A percentile compares a stretch with the other conserved stretches of the same genome.
Evolutionary conservation across 129 eudicot genomes (phyloP).

Genomic region (Flaveria trinervia): DNA sequence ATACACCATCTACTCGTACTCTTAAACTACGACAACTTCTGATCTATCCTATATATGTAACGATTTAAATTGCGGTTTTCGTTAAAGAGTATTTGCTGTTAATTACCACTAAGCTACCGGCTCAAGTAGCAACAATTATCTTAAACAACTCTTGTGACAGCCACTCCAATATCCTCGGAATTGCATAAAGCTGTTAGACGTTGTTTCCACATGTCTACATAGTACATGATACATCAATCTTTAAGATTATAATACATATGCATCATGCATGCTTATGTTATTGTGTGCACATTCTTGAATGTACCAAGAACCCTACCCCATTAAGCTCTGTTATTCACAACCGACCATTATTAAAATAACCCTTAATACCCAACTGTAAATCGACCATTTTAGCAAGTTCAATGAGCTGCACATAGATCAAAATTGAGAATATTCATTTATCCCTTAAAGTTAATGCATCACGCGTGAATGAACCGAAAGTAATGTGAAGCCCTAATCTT

Average conservation of each 20-base stretch:
- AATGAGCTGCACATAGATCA: constrained; percentile 11
- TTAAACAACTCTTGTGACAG: background rate
- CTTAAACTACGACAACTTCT: no score
- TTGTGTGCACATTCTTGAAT: constrained; percentile 22
- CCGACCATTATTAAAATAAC: constrained; percentile 29
- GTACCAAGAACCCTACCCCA: constrained; percentile 27
- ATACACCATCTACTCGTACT: no score
- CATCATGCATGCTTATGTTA: constrained; percentile 12
- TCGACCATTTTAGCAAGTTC: constrained; percentile 12
- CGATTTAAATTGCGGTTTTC: no score
- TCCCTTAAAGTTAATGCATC: background rate
- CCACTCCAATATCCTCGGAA: constrained; percentile 20
- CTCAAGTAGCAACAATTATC: background rate
- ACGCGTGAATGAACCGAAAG: constrained; percentile 31
- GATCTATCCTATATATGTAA: no score
- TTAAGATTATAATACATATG: background rate
- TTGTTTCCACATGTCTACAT: constrained; percentile 11
- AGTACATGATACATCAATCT: constrained; percentile 5
- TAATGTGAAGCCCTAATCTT: constrained; percentile 17
- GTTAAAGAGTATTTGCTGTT: no score
- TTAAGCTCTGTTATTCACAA: constrained; percentile 25
- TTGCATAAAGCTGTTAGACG: constrained; percentile 24
- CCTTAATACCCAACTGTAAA: background rate
- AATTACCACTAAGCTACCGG: no score
- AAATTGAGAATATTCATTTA: background rate